Percentiles rank a stretch among this genome's conserved stretches.
phyloP scores from a whole-genome alignment of 495 filamentous ascomycete genomes.

The Penicillium paradoxum region DNA sequence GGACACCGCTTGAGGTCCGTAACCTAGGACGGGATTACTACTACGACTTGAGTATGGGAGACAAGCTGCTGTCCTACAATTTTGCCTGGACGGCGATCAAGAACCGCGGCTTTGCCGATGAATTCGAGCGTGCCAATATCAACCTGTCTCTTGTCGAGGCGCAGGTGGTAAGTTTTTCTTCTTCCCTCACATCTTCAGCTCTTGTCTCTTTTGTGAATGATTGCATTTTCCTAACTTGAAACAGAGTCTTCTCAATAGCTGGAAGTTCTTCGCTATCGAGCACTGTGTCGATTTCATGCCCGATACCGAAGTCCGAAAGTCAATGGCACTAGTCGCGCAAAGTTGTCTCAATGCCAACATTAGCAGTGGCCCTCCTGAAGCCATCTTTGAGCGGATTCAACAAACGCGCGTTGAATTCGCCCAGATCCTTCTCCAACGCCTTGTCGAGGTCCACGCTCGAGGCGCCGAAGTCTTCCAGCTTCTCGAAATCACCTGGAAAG shows the following conservation, averaged over 20 bases:
- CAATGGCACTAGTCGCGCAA: slow-evolving; percentile 60
- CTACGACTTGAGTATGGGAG: slow-evolving; percentile 71
- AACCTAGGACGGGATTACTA: slow-evolving; percentile 70
- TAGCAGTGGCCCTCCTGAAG: slow-evolving; percentile 57
- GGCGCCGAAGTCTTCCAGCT: slow-evolving; percentile 57
- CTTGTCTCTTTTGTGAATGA: neutral
- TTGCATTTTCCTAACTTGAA: slow-evolving; percentile 23
- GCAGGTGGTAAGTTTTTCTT: slow-evolving; percentile 64
- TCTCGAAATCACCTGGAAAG: slow-evolving; percentile 60
- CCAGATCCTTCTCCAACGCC: slow-evolving; percentile 67
- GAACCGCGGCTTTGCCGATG: slow-evolving; percentile 66
- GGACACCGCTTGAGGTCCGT: slow-evolving; percentile 57
- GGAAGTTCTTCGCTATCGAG: slow-evolving; percentile 85
- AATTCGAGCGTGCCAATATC: slow-evolving; percentile 79
- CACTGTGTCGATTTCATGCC: slow-evolving; percentile 63
- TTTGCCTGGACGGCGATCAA: slow-evolving; percentile 65
- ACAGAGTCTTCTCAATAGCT: slow-evolving; percentile 74
- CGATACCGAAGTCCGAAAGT: slow-evolving; percentile 59
- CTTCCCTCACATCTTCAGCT: neutral
- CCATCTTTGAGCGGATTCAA: slow-evolving; percentile 67
- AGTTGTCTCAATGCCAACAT: slow-evolving; percentile 70
- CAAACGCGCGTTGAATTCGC: slow-evolving; percentile 69
- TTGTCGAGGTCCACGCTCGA: slow-evolving; percentile 59
- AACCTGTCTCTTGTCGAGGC: slow-evolving; percentile 89
- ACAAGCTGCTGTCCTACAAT: slow-evolving; percentile 70